phyloP scores from a whole-genome alignment of 2,329 filamentous ascomycete species.

The Microcyclospora tardicrescens region DNA sequence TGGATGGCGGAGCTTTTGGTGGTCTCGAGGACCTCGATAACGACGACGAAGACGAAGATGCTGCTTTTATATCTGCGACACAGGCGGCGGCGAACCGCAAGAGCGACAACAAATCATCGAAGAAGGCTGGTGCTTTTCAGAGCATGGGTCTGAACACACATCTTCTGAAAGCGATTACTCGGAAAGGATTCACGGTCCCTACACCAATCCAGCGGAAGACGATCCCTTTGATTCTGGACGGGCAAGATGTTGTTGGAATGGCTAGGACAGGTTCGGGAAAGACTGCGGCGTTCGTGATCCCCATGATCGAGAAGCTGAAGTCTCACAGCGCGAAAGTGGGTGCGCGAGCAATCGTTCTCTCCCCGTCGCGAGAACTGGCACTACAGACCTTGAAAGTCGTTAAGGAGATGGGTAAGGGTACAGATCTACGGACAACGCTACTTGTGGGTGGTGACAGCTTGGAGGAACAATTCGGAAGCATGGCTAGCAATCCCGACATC shows the following conservation, averaged over 20 bases:
- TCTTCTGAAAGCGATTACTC: slow-evolving; percentile 76
- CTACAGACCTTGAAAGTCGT: slow-evolving; percentile 93
- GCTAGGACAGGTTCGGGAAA: slow-evolving; percentile 97
- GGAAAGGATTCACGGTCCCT: slow-evolving; percentile 90
- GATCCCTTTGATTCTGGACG: slow-evolving; percentile 78
- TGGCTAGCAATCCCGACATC: slow-evolving; percentile 92
- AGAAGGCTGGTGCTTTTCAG: slow-evolving; percentile 95
- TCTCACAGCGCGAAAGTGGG: slow-evolving; percentile 78
- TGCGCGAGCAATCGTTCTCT: slow-evolving; percentile 73
- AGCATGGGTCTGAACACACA: slow-evolving; percentile 78
- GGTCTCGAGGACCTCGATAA: slow-evolving; percentile 13
- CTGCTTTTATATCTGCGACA: slow-evolving; percentile 77
- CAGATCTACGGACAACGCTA: slow-evolving; percentile 78
- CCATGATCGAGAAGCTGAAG: slow-evolving; percentile 91
- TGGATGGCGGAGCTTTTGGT: slow-evolving; percentile 6
- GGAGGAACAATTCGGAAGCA: slow-evolving; percentile 86
- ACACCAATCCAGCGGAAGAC: slow-evolving; percentile 97
- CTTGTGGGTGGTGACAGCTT: slow-evolving; percentile 90
- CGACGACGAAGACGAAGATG: slow-evolving; percentile 46
- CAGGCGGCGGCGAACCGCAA: slow-evolving; percentile 85
- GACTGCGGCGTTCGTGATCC: slow-evolving; percentile 94
- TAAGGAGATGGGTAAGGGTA: slow-evolving; percentile 82
- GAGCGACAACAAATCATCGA: slow-evolving; percentile 65
- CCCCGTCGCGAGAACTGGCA: slow-evolving; percentile 84
- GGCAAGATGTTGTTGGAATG: slow-evolving; percentile 97